Evolutionary conservation across 495 filamentous ascomycete genomes (phyloP).

Genomic region (Penicillium longicatenatum): DNA sequence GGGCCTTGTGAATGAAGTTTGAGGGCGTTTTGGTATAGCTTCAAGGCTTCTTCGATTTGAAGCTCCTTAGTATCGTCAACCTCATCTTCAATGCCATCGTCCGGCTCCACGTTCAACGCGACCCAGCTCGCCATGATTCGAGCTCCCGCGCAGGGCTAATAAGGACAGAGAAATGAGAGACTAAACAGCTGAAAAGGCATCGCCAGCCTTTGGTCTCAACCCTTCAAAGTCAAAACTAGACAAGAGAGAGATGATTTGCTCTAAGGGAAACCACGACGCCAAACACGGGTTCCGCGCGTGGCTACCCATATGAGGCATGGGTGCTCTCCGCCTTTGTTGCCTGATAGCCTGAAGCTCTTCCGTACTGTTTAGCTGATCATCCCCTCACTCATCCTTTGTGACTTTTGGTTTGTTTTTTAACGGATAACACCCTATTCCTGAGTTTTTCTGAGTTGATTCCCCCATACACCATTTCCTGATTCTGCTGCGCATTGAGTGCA

Average conservation of each 20-base stretch:
- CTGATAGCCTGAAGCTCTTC: constrained; percentile 30
- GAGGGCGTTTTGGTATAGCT: constrained; percentile 89
- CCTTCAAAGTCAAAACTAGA: neutral
- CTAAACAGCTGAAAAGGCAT: constrained; percentile 23
- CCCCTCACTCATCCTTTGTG: constrained; percentile 13
- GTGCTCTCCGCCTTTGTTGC: constrained; percentile 30
- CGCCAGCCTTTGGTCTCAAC: neutral
- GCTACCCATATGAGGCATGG: constrained; percentile 35
- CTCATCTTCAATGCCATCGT: constrained; percentile 87
- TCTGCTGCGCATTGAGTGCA: constrained; percentile 25
- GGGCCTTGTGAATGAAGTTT: constrained; percentile 91
- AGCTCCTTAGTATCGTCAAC: constrained; percentile 94
- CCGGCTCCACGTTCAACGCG: constrained; percentile 89
- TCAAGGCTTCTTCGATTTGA: constrained; percentile 95
- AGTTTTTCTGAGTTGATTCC: neutral
- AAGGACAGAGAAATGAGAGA: neutral
- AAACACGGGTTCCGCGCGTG: constrained; percentile 37
- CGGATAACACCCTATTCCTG: neutral
- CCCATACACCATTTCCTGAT: constrained; percentile 4
- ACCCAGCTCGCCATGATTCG: constrained; percentile 60
- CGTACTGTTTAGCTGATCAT: constrained; percentile 19
- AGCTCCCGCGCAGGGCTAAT: constrained; percentile 17
- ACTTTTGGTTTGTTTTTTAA: constrained; percentile 5
- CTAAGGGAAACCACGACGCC: neutral
- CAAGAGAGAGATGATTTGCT: neutral